Base-by-base conservation (phyloP, 768 basidiomycete species). In the Lactifluus piperatus region DNA sequence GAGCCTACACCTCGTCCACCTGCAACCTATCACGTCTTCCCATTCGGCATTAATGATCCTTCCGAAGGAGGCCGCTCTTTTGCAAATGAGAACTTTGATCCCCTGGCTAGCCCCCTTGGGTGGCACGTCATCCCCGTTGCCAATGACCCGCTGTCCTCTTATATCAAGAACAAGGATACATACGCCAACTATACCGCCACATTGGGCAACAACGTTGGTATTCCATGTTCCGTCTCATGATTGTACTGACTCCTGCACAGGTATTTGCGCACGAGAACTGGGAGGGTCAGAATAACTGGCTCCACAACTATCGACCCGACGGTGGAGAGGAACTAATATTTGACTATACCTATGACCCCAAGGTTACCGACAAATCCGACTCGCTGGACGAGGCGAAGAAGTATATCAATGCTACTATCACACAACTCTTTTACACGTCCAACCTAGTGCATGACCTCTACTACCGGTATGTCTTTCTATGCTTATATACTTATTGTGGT, bases 231-330 rank as follows among this genome's bases (percentile, higher is more conserved):
- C 16, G 16, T 30, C 16, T 46, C 14, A 44, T 37, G 20, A 2
- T 26, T 4, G 7, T 54, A 56, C 36, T 58, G 2, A 47, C 20
- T 44, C 41, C 46, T 51, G 47, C 43, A 22, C 57, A 85, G 79
- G 82, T 92, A 59, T 92, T 94, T 65, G 90, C 94, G 0, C 95
- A 97, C 65, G 95, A 97, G 80, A 91, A 94, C 71, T 91, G 88
- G 84, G 81, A 85, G 54, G 91, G 91, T 36, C 77, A 73, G 67
- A 85, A 83, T 65, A 54, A 64, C 2, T 93, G 78, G 77, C 69
- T 84, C 22, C 58, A 76, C 67, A 97, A 97, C 73, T 83, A 83
- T 68, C 88, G 95, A 54, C 94, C 95, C 0, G 79, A 83, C 57
- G 88, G 71, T 50, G 83, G 85, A 48, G 58, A 67, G 10, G 67